phyloP scores from a whole-genome alignment of 768 basidiomycete species.

The Exsudoporus frostii region DNA sequence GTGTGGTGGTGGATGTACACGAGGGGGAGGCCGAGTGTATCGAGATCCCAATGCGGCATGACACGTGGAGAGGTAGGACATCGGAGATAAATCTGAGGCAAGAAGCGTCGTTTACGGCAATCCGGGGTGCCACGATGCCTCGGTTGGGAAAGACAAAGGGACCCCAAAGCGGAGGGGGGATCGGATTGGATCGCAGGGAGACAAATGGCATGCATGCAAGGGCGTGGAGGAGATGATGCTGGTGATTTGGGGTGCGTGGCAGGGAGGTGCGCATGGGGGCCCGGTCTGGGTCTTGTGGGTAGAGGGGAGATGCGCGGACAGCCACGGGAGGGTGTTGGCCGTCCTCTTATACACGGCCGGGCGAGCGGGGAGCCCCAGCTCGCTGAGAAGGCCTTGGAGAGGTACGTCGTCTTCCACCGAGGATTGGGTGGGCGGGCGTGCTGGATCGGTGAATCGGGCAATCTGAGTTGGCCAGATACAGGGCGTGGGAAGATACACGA shows the following conservation, averaged over 20 bases:
- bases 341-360: slow-evolving; percentile 20
- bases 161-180: slow-evolving; percentile 13
- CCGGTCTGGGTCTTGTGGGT: slow-evolving; percentile 26
- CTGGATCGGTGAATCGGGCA: slow-evolving; percentile 31
- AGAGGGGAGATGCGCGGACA: slow-evolving; percentile 25
- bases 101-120: slow-evolving; percentile 22
- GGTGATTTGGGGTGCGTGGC: slow-evolving; percentile 24
- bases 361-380: not conserved
- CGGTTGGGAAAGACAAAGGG: slow-evolving; percentile 20
- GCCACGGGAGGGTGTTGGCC: slow-evolving; percentile 14
- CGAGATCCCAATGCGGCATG: slow-evolving; percentile 21
- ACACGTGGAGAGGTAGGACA: slow-evolving; percentile 22
- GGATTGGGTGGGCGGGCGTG: not conserved
- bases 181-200: slow-evolving; percentile 11
- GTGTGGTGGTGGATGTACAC: slow-evolving; percentile 10
- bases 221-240: slow-evolving; percentile 23
- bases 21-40: slow-evolving; percentile 11
- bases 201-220: slow-evolving; percentile 12
- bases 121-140: slow-evolving; percentile 29
- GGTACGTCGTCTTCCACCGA: slow-evolving; percentile 17
- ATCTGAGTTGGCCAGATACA: slow-evolving; percentile 22
- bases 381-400: too few relatives aligned
- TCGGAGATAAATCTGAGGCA: slow-evolving; percentile 29
- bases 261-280: slow-evolving; percentile 11
- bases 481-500: slow-evolving; percentile 28